phyloP scores from a whole-genome alignment of 805 yeast species.

The Naumovozyma castellii region DNA sequence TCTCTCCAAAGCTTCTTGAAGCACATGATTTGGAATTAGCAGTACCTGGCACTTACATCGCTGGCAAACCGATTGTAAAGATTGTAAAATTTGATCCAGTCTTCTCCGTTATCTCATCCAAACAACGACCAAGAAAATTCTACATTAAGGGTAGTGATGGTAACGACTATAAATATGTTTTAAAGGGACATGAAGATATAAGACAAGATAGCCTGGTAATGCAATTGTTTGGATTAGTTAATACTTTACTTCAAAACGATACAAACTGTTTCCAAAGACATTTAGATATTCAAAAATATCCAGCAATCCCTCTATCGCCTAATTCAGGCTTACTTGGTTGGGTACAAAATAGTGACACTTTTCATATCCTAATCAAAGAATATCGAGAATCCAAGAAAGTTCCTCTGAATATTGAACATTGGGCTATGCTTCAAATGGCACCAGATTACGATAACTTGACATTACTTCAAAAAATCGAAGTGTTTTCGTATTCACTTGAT shows the following conservation, averaged over 20 bases:
- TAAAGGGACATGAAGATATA: constrained; percentile 95
- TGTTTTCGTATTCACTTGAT: constrained; percentile 88
- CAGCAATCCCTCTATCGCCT: constrained; percentile 92
- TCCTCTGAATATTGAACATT: constrained; percentile 79
- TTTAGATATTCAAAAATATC: constrained; percentile 79
- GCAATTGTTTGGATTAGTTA: constrained; percentile 93
- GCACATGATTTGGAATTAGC: constrained; percentile 74
- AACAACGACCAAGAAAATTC: constrained; percentile 85
- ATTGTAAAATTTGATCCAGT: constrained; percentile 71
- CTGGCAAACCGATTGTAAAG: constrained; percentile 56
- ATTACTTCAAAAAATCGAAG: constrained; percentile 84
- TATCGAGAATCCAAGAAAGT: constrained; percentile 87
- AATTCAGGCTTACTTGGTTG: constrained; percentile 93
- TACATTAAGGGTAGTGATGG: constrained; percentile 80
- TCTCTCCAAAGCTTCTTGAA: constrained; percentile 75
- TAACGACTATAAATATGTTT: constrained; percentile 61
- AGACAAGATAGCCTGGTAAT: constrained; percentile 93
- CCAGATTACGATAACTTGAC: constrained; percentile 87
- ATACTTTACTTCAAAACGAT: constrained; percentile 76
- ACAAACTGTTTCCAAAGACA: constrained; percentile 95
- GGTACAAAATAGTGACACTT: constrained; percentile 95
- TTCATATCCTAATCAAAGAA: constrained; percentile 85
- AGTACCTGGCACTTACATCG: constrained; percentile 82
- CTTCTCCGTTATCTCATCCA: constrained; percentile 76
- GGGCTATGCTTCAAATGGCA: constrained; percentile 95